A percentile compares a stretch with the other conserved stretches of the same genome.
Evolutionary conservation across 192 early-diverging fungal genomes (phyloP).

Genomic region (Coemansia sp.): DNA sequence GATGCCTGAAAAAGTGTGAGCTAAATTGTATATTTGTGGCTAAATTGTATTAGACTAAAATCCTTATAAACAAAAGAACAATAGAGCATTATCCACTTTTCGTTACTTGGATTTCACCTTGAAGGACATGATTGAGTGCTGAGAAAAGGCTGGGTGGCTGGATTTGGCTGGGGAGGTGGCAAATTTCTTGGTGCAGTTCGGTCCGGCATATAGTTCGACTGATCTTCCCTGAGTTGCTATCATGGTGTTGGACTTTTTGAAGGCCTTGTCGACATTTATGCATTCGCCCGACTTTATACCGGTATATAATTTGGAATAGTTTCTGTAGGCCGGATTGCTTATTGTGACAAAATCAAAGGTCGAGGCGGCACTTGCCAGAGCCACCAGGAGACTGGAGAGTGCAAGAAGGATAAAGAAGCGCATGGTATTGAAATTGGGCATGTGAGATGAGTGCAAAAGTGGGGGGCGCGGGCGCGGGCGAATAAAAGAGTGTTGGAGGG

Average conservation of each 20-base stretch:
- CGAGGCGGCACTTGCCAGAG: neutral
- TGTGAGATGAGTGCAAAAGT: too few relatives aligned
- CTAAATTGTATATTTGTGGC: too few relatives aligned
- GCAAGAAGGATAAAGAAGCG: neutral
- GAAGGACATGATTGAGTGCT: constrained; percentile 1
- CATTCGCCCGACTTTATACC: neutral
- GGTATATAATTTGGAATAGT: neutral
- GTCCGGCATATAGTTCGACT: neutral
- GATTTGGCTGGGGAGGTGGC: neutral
- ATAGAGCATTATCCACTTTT: too few relatives aligned
- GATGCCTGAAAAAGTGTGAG: too few relatives aligned
- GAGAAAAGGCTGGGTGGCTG: neutral
- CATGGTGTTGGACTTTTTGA: too few relatives aligned
- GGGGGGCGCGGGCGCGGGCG: neutral
- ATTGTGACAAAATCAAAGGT: neutral
- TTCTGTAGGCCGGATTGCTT: neutral
- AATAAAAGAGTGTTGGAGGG: neutral
- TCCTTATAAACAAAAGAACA: too few relatives aligned
- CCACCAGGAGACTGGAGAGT: neutral
- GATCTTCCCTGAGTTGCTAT: neutral
- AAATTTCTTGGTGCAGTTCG: neutral
- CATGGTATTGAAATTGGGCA: too few relatives aligned
- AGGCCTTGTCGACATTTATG: neutral
- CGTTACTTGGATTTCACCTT: neutral
- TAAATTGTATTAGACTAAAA: too few relatives aligned